phyloP scores from a whole-genome alignment of 768 basidiomycete genomes.

The Pleurotus tuber-regium region DNA sequence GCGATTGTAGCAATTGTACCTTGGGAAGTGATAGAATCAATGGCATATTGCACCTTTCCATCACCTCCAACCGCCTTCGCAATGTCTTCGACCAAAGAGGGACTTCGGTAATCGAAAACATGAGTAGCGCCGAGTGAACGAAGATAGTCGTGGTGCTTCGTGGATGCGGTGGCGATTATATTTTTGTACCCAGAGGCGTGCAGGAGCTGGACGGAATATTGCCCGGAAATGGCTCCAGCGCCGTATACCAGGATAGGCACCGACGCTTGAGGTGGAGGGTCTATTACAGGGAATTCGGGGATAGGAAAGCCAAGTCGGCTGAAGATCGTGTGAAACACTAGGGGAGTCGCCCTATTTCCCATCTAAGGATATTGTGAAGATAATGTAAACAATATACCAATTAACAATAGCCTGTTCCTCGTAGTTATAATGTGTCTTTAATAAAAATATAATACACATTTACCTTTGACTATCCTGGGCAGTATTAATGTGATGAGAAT shows the following conservation, averaged over 20 bases:
- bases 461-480: too few relatives aligned
- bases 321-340: slow-evolving; percentile 40
- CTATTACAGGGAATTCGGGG: slow-evolving; percentile 29
- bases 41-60: slow-evolving; percentile 29
- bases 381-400: too few relatives aligned
- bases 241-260: slow-evolving; percentile 44
- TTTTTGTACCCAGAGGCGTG: slow-evolving; percentile 40
- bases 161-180: slow-evolving; percentile 40
- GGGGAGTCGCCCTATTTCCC: too few relatives aligned
- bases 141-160: slow-evolving; percentile 36
- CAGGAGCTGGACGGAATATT: slow-evolving; percentile 38
- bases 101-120: slow-evolving; percentile 38
- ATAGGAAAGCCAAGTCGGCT: slow-evolving; percentile 34
- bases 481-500: too few relatives aligned
- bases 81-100: slow-evolving; percentile 34
- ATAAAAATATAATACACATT: too few relatives aligned
- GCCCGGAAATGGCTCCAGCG: slow-evolving; percentile 37
- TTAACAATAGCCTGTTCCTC: too few relatives aligned
- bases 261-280: slow-evolving; percentile 26
- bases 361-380: too few relatives aligned
- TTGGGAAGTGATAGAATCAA: slow-evolving; percentile 39
- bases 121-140: slow-evolving; percentile 36
- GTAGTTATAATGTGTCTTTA: too few relatives aligned
- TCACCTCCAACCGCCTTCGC: slow-evolving; percentile 29
- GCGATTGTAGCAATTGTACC: slow-evolving; percentile 32